These are phyloP conservation scores for Hanseniaspora taiwanica DNA, from an alignment of 805 yeast genomes.

Conservation along the genomic window DNA sequence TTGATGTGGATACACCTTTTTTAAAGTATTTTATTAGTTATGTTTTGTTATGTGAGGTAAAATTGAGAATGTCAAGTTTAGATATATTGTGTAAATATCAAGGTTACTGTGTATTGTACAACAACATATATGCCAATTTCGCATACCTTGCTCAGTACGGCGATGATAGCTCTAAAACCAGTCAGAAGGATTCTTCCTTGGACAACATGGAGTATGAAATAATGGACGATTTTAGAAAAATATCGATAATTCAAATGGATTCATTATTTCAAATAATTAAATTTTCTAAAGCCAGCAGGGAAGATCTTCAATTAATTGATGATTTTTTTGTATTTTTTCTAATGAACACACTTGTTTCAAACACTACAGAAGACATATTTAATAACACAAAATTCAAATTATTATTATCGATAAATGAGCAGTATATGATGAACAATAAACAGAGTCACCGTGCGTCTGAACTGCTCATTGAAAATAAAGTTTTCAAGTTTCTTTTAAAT, in stretches of 20 bases:
- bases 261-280: constrained; percentile 43
- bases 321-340: constrained; percentile 34
- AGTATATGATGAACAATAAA: constrained; percentile 54
- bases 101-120: constrained; percentile 36
- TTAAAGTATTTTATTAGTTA: constrained; percentile 31
- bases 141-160: constrained; percentile 23
- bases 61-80: constrained; percentile 28
- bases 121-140: constrained; percentile 26
- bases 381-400: constrained; percentile 60
- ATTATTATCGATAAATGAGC: constrained; percentile 70
- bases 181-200: constrained; percentile 8
- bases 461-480: constrained; percentile 31
- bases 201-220: constrained; percentile 21
- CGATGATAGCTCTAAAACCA: constrained; percentile 8
- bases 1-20: constrained; percentile 19
- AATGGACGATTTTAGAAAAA: constrained; percentile 24
- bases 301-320: constrained; percentile 31
- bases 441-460: constrained; percentile 7
- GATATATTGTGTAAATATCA: constrained; percentile 37
- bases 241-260: constrained; percentile 34
- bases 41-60: constrained; percentile 32
- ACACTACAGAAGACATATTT: constrained; percentile 38
- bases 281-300: constrained; percentile 30
- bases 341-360: constrained; percentile 31
- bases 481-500: constrained; percentile 39